Evolutionary conservation across 257 asterid genomes (phyloP).

Genomic region (Ballota nigra): DNA sequence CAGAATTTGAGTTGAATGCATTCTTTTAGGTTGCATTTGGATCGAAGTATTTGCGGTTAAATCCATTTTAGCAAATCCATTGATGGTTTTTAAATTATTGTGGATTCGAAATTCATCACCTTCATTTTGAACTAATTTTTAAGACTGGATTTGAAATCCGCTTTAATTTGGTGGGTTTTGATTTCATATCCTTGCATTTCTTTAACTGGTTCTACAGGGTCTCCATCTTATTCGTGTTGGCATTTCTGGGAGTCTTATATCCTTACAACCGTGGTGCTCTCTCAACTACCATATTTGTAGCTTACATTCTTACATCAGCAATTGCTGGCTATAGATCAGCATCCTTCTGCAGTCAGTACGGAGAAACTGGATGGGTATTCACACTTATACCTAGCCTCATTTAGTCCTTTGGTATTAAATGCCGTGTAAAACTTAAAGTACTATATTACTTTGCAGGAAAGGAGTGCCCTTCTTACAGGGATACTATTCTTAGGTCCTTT

Average conservation of each 20-base stretch:
- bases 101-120: too few species aligned
- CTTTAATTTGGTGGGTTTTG: not conserved
- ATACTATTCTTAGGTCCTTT: conserved; percentile 56
- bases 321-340: conserved; percentile 71
- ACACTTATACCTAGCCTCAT: conserved; percentile 2
- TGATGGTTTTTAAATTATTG: not conserved
- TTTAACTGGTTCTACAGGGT: conserved; percentile 49
- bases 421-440: not conserved
- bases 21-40: not conserved
- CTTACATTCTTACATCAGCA: conserved; percentile 65
- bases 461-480: conserved; percentile 45
- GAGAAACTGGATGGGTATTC: conserved; percentile 72
- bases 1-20: not conserved
- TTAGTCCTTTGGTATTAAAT: conserved; percentile 13
- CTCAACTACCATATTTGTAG: conserved; percentile 43
- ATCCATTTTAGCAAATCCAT: not conserved
- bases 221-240: conserved; percentile 48
- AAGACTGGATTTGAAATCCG: not conserved
- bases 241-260: conserved; percentile 58
- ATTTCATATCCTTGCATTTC: not conserved
- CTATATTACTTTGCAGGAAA: conserved; percentile 41
- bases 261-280: conserved; percentile 79
- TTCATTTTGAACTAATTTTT: not conserved
- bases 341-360: conserved; percentile 56
- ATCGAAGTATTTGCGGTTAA: not conserved